These are phyloP conservation scores for Candida glaebosa DNA, from an alignment of 805 yeast genomes.

Conservation along the genomic window DNA sequence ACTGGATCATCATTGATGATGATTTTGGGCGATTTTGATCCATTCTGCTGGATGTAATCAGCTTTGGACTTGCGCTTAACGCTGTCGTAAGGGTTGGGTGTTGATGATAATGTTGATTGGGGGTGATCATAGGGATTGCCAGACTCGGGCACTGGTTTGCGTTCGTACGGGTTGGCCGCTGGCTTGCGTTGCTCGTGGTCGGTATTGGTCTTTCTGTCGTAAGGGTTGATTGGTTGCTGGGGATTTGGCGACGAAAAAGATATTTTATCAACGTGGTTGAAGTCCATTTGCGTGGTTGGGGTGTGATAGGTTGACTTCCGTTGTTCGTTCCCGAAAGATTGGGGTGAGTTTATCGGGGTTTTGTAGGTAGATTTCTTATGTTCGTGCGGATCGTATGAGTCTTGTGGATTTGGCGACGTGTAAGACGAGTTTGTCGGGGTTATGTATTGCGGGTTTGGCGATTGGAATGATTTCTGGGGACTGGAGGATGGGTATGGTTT, in stretches of 20 bases:
- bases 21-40: conserved; percentile 22
- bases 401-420: not conserved
- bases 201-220: not conserved
- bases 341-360: not conserved
- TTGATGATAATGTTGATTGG: not conserved
- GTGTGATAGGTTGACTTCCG: not conserved
- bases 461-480: not conserved
- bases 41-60: conserved; percentile 18
- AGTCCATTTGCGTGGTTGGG: not conserved
- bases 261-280: not conserved
- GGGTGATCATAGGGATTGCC: not conserved
- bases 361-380: not conserved
- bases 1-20: conserved; percentile 35
- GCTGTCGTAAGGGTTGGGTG: conserved; percentile 25
- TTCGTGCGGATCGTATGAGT: not conserved
- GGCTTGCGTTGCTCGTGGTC: no score
- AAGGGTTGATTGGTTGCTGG: not conserved
- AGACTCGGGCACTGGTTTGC: not conserved
- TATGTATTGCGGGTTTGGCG: not conserved
- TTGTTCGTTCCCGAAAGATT: conserved; percentile 1
- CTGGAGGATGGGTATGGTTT: not conserved
- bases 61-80: conserved; percentile 17
- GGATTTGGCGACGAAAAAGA: not conserved
- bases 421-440: not conserved
- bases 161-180: no score